These are phyloP conservation scores for Xenoacremonium recifei DNA, from an alignment of 2,329 filamentous ascomycete species.

Conservation along the genomic window DNA sequence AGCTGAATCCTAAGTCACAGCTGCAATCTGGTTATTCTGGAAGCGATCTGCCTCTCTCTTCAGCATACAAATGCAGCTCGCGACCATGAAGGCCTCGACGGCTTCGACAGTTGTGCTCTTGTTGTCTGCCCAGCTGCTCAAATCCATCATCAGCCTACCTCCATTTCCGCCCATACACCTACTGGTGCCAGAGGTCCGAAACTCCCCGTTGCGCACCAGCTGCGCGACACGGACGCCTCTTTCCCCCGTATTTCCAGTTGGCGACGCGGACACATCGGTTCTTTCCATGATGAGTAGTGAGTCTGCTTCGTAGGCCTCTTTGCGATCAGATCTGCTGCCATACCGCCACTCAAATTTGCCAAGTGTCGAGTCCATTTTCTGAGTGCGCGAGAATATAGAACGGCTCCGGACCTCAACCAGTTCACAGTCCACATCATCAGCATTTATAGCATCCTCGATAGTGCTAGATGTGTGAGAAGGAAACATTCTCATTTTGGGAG, in stretches of 20 bases:
- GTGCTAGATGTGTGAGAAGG: conserved; percentile 4
- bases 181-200: conserved; percentile 16
- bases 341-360: conserved; percentile 21
- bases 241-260: background rate
- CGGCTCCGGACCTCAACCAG: conserved; percentile 14
- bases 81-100: conserved; percentile 19
- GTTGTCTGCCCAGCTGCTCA: conserved; percentile 14
- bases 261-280: conserved; percentile 2
- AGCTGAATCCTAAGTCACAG: too few relatives aligned
- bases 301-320: conserved; percentile 10
- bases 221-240: conserved; percentile 13
- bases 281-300: conserved; percentile 18
- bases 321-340: conserved; percentile 9
- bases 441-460: conserved; percentile 17
- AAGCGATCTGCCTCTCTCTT: conserved; percentile 22
- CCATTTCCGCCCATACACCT: conserved; percentile 20
- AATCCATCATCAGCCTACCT: conserved; percentile 19
- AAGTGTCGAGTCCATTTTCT: conserved; percentile 17
- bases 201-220: conserved; percentile 17
- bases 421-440: too few relatives aligned
- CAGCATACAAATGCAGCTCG: conserved; percentile 20
- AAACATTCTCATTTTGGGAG: conserved; percentile 16
- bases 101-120: conserved; percentile 7
- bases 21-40: conserved; percentile 15
- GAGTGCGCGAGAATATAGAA: conserved; percentile 15